phyloP scores from a whole-genome alignment of 2,329 filamentous ascomycete species.

The Monilinia vaccinii-corymbosi region DNA sequence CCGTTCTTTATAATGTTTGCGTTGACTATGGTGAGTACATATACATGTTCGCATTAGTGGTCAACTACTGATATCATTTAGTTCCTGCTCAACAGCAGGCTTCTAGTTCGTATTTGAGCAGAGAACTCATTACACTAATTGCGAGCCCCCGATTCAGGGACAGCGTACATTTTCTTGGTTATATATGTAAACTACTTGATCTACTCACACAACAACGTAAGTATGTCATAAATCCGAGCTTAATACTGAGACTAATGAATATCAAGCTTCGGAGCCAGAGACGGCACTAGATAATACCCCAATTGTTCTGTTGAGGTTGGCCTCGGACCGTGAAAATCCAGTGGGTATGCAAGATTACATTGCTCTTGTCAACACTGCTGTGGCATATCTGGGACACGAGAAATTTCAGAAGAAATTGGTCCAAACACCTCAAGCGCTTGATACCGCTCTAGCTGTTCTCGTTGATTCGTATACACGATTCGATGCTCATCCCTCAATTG shows the following conservation, averaged over 20 bases:
- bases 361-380: constrained; percentile 41
- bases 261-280: constrained; percentile 25
- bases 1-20: constrained; percentile 53
- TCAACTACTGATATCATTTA: constrained; percentile 27
- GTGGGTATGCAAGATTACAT: constrained; percentile 47
- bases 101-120: constrained; percentile 42
- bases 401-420: constrained; percentile 43
- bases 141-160: constrained; percentile 36
- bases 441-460: constrained; percentile 41
- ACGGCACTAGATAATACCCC: constrained; percentile 37
- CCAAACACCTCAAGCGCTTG: constrained; percentile 20
- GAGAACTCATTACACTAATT: constrained; percentile 41
- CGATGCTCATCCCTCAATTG: constrained; percentile 25
- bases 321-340: constrained; percentile 33
- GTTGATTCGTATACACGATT: constrained; percentile 39
- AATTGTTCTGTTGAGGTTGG: constrained; percentile 41
- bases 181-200: constrained; percentile 48
- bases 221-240: constrained; percentile 1
- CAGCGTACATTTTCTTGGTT: constrained; percentile 37
- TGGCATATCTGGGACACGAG: constrained; percentile 47
- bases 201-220: constrained; percentile 44
- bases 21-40: constrained; percentile 49
- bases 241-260: not conserved
- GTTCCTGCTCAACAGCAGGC: constrained; percentile 46
- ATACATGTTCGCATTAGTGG: not conserved